These are phyloP conservation scores for Astrocystis sublimbata DNA, from an alignment of 495 filamentous ascomycete genomes.

Conservation along the genomic window DNA sequence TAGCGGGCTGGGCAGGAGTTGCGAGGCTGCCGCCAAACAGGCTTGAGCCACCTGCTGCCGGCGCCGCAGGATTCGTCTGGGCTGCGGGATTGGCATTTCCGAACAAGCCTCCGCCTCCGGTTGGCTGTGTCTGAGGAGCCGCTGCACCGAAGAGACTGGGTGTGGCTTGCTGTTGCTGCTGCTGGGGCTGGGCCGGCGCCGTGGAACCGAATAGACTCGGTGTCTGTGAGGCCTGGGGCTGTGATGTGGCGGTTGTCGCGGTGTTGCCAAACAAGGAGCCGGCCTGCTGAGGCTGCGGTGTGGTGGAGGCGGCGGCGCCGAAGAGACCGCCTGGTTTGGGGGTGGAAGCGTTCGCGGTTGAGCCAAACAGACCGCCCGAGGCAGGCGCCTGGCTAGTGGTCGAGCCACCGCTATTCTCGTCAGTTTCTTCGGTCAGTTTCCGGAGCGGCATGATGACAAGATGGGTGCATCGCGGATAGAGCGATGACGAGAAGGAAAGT, in stretches of 20 bases:
- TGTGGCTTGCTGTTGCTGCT: constrained; percentile 36
- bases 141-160: constrained; percentile 40
- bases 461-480: background rate
- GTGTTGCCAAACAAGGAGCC: constrained; percentile 32
- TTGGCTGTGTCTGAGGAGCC: constrained; percentile 33
- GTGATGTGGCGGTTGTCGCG: constrained; percentile 24
- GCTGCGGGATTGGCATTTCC: constrained; percentile 38
- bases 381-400: constrained; percentile 43
- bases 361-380: constrained; percentile 31
- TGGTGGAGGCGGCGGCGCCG: constrained; percentile 50
- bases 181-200: constrained; percentile 27
- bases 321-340: constrained; percentile 55
- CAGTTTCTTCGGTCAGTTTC: constrained; percentile 16
- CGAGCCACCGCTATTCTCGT: constrained; percentile 34
- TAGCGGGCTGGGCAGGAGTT: constrained; percentile 23
- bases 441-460: constrained; percentile 18
- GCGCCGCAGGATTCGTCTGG: constrained; percentile 31
- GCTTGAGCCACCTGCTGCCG: constrained; percentile 29
- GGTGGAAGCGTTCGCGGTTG: constrained; percentile 34
- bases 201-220: constrained; percentile 19
- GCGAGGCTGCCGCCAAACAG: constrained; percentile 32
- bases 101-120: constrained; percentile 51
- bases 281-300: constrained; percentile 36
- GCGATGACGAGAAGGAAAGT: background rate
- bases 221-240: constrained; percentile 17